A percentile compares a stretch with the other conserved stretches of the same genome.
phyloP scores from a whole-genome alignment of 345 rosid species.

The Pugionium dolabratum region DNA sequence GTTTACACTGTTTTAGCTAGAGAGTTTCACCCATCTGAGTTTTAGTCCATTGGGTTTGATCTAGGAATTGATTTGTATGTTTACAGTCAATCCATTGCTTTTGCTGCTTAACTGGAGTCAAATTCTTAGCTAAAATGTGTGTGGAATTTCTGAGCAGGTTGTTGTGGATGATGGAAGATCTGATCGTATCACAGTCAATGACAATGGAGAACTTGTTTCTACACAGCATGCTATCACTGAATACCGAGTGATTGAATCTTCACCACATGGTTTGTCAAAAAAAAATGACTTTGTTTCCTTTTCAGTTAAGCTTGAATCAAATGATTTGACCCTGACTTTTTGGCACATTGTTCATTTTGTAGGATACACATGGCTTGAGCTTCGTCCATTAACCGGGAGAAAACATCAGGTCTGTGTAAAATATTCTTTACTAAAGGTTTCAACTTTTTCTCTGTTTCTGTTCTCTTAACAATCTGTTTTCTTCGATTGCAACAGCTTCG shows the following conservation, averaged over 20 bases:
- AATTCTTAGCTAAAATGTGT: neutral
- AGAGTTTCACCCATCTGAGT: slow-evolving; percentile 4
- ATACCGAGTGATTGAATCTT: slow-evolving; percentile 66
- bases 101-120: slow-evolving; percentile 1
- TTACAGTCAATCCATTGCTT: slow-evolving; percentile 4
- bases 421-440: slow-evolving; percentile 3
- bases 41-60: slow-evolving; percentile 1
- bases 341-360: slow-evolving; percentile 29
- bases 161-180: slow-evolving; percentile 88
- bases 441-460: slow-evolving; percentile 7
- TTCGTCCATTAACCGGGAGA: slow-evolving; percentile 88
- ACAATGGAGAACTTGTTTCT: slow-evolving; percentile 45
- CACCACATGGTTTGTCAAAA: slow-evolving; percentile 59
- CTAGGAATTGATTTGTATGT: neutral
- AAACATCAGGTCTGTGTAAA: slow-evolving; percentile 76
- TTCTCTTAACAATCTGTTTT: neutral
- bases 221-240: slow-evolving; percentile 84
- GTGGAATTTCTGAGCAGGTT: slow-evolving; percentile 47
- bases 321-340: neutral
- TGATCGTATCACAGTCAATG: slow-evolving; percentile 74
- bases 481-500: slow-evolving; percentile 61
- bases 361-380: slow-evolving; percentile 93
- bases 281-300: neutral
- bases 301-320: neutral
- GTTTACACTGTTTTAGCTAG: slow-evolving; percentile 15